Percentiles rank a stretch among this genome's conserved stretches.
Conservation (phyloP, 768 basidiomycete species). For the Exsudoporus frostii region DNA sequence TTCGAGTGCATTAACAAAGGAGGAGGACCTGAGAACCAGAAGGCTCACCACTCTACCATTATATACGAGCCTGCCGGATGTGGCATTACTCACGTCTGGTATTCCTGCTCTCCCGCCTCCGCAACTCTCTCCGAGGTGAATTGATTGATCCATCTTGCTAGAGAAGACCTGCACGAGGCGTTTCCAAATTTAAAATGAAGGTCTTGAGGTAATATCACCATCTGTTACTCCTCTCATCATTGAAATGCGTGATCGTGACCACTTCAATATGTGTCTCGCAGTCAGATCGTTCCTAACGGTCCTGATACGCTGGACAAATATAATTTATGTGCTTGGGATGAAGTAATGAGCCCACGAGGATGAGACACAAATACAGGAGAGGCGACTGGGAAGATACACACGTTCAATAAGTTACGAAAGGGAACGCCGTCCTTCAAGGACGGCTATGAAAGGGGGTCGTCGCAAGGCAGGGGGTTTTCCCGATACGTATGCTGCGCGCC, state of each 20-base stretch:
- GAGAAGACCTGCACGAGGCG: conserved; percentile 26
- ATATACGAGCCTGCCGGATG: conserved; percentile 21
- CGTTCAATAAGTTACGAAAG: conserved; percentile 29
- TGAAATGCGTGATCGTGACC: conserved; percentile 34
- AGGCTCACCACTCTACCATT: conserved; percentile 12
- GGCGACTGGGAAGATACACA: conserved; percentile 22
- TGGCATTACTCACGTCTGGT: conserved; percentile 17
- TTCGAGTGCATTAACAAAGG: conserved; percentile 25
- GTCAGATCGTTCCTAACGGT: conserved; percentile 28
- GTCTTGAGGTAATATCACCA: conserved; percentile 34
- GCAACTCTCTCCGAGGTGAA: conserved; percentile 18
- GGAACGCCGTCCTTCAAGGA: conserved; percentile 44
- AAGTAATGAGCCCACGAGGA: conserved; percentile 28
- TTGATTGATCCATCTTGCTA: conserved; percentile 13
- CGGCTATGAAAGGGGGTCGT: conserved; percentile 65
- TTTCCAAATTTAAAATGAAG: conserved; percentile 24
- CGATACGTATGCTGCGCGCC: conserved; percentile 57
- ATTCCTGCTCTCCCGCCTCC: conserved; percentile 10
- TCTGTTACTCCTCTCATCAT: conserved; percentile 22
- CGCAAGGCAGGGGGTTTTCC: conserved; percentile 45
- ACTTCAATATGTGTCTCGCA: conserved; percentile 22
- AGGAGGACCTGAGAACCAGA: conserved; percentile 9
- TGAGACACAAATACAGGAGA: conserved; percentile 30
- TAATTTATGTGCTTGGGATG: conserved; percentile 19
- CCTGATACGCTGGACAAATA: conserved; percentile 14